Evolutionary conservation across 129 eudicot species (phyloP), one percentile per base, ranked within the genome.

Genomic region (Lonicera japonica): DNA sequence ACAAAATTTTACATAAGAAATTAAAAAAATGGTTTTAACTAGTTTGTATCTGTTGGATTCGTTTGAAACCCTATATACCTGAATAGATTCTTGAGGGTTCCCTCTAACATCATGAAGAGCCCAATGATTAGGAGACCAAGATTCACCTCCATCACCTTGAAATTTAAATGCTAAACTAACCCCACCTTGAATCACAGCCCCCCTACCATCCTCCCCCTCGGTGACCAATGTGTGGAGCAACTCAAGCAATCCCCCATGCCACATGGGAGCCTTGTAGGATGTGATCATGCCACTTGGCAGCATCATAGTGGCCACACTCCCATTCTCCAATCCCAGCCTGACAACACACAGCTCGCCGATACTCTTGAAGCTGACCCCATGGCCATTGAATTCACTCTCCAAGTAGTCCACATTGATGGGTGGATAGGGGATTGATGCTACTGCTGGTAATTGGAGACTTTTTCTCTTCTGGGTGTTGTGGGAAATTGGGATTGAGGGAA

Each of bases 201-300:
- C 82, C n/a, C n/a, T n/a, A 56, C 73, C 78, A 56, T 54, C 67
- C 8, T 83, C 82, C 24, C 61, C 77, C 34, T 80, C 77, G 0
- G 91, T 75, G 14, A 90, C 97, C 1, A 62, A 41, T 10, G 95
- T 90, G 19, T 90, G 97, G 48, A 90, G 73, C 78, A 90, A 24
- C 70, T 90, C 97, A 52, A 81, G 73, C 24, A 80, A 61, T 53
- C 89, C 95, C 0, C 95, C 94, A 48, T 86, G 94, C 95, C 97
- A 90, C 95, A 90, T 86, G 34, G 66, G 75, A 51, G 94, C 74
- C 73, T 86, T 90, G 75, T 74, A 86, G 11, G 97, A 90, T 22
- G 97, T 90, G 69, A 90, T 70, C 29, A 90, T 65, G 63, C 95
- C 97, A 75, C 83, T 77, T n/a, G 97, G 97, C 61, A 90, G 76